Percentiles rank a stretch among this genome's conserved stretches.
These are phyloP conservation scores for Byssothecium circinans DNA, from an alignment of 2,329 filamentous ascomycete species.

Conservation along the genomic window DNA sequence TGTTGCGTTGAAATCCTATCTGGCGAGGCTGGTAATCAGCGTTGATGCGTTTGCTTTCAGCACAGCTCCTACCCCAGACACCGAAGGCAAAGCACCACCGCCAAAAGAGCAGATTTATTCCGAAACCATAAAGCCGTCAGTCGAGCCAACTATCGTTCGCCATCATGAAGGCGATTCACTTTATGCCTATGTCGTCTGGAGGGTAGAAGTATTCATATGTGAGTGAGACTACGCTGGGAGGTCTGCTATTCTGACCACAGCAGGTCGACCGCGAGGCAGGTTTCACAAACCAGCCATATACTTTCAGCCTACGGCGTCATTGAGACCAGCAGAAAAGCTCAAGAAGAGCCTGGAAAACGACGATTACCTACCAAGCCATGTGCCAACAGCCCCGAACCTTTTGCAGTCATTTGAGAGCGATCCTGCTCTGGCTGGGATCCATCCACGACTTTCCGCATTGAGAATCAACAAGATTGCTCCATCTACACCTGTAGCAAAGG, in stretches of 20 bases:
- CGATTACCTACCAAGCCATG: slow-evolving; percentile 70
- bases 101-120: slow-evolving; percentile 63
- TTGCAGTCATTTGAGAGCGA: slow-evolving; percentile 72
- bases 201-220: slow-evolving; percentile 42
- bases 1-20: slow-evolving; percentile 58
- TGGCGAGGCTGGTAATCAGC: slow-evolving; percentile 65
- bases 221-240: not conserved
- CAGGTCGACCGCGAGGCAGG: slow-evolving; percentile 57
- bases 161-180: slow-evolving; percentile 26
- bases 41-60: slow-evolving; percentile 66
- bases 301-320: slow-evolving; percentile 58
- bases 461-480: slow-evolving; percentile 75
- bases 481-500: slow-evolving; percentile 61
- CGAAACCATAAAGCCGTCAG: slow-evolving; percentile 34
- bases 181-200: slow-evolving; percentile 45
- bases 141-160: slow-evolving; percentile 35
- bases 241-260: slow-evolving; percentile 9
- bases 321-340: slow-evolving; percentile 56
- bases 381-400: slow-evolving; percentile 73
- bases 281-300: slow-evolving; percentile 68
- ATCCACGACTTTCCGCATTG: slow-evolving; percentile 70
- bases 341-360: slow-evolving; percentile 50
- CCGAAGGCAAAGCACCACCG: slow-evolving; percentile 39
- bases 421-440: slow-evolving; percentile 61
- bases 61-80: slow-evolving; percentile 49